Conservation (phyloP, 2,329 filamentous ascomycete genomes). For the Penicillium sp. region DNA sequence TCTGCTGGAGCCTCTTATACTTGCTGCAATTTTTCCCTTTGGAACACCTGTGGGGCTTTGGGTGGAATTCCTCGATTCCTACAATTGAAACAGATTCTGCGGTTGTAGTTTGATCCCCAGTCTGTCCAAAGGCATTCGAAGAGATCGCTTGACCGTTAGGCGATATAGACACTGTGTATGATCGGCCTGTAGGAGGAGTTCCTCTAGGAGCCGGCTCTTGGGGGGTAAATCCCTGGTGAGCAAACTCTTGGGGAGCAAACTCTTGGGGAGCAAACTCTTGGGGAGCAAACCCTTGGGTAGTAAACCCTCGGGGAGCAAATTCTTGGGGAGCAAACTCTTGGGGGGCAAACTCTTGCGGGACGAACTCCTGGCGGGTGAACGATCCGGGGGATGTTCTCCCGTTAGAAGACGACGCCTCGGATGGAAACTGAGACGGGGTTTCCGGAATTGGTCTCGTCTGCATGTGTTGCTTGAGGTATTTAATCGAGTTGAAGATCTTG, state of each 20-base stretch:
- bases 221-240: not conserved
- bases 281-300: no score
- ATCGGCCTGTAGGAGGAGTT: not conserved
- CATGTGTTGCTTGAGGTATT: constrained; percentile 46
- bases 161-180: not conserved
- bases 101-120: constrained; percentile 46
- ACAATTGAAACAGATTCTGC: constrained; percentile 87
- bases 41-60: constrained; percentile 71
- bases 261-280: no score
- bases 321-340: no score
- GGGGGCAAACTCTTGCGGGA: not conserved
- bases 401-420: not conserved
- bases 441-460: not conserved
- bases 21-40: constrained; percentile 86
- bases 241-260: no score
- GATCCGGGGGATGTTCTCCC: not conserved
- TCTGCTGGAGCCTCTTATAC: constrained; percentile 71
- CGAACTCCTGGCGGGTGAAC: not conserved
- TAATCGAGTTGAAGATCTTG: constrained; percentile 58
- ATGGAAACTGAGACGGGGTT: not conserved
- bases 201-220: not conserved
- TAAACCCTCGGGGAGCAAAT: no score
- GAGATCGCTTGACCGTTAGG: not conserved
- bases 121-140: not conserved
- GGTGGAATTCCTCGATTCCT: constrained; percentile 83